Conservation (phyloP, 768 basidiomycete genomes). For the Lactifluus volemus region DNA sequence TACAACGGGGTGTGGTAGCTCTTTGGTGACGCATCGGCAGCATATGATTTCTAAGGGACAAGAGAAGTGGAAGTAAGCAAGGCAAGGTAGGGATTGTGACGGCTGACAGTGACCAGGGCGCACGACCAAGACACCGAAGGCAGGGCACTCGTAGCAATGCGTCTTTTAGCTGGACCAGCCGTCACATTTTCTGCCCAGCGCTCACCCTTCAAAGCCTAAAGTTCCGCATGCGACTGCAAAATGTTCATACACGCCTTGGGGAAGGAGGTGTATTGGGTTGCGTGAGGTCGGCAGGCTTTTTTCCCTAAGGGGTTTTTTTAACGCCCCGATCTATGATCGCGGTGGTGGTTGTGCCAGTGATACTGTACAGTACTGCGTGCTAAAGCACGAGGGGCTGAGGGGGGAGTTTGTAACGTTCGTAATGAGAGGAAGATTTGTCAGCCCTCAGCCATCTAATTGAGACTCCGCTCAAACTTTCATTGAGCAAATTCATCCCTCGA, state of each 20-base stretch:
- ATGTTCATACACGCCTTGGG: not conserved
- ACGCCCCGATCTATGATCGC: not conserved
- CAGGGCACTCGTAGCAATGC: not conserved
- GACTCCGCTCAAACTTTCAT: slow-evolving; percentile 16
- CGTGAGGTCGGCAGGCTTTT: not conserved
- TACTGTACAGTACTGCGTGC: not conserved
- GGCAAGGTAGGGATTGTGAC: not conserved
- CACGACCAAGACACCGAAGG: not conserved
- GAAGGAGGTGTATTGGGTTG: not conserved
- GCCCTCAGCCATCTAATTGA: not conserved
- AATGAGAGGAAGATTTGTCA: no score
- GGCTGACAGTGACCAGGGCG: not conserved
- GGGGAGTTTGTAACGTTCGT: no score
- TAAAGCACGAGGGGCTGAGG: no score
- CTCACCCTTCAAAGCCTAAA: not conserved
- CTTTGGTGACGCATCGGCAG: not conserved
- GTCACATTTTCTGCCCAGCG: not conserved
- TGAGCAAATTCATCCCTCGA: not conserved
- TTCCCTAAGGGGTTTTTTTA: slow-evolving; percentile 6
- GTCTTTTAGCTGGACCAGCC: slow-evolving; percentile 7
- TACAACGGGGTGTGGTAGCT: not conserved
- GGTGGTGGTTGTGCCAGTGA: not conserved
- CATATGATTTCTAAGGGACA: not conserved
- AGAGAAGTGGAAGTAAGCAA: not conserved
- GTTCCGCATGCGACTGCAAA: not conserved